Evolutionary conservation across 352 stramenopile genomes (phyloP), one percentile per base, ranked within the genome.

Genomic region (Phytophthora pseudosyringae): DNA sequence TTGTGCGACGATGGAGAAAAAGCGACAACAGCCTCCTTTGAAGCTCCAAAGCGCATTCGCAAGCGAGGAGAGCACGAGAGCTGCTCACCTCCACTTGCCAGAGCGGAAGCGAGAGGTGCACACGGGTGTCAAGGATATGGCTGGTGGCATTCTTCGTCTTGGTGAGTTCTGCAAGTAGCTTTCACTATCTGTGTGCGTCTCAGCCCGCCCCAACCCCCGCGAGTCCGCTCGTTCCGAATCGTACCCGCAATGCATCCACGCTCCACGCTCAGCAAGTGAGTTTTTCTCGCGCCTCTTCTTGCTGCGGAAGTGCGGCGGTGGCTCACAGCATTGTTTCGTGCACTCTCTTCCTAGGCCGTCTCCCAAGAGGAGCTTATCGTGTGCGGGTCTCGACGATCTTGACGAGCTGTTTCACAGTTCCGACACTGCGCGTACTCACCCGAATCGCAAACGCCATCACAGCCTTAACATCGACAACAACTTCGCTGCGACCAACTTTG

Each of bases 341-440:
- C 12, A 45, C 26, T 35, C 15, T 40, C 16, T 47, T 38, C 26
- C 13, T 66, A 89, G 80, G 53, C 75, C 78, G 9, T 80, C 81
- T 47, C 81, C 80, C 43, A 91, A 93, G 44, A 80, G 82, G 52
- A 81, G 75, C 32, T 73, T 78, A 13, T 81, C 84, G 28, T 79
- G 77, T 54, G 82, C 84, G 3, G 82, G 81, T 13, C 49, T 90
- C 2, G 73, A 90, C 53, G 67, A 86, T 56, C 64, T 83, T 11
- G 73, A 87, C 38, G 64, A 75, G 35, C 56, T 85, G 4, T 39
- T 86, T 29, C 57, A 71, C 44, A 60, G 50, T 41, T 56, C 67
- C 8, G 69, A 80, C 25, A 62, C 45, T 25, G 55, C 58, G 13
- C 55, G 46, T 15, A 21, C 57, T 33, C 57, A 62, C 18, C 64